Conservation (phyloP, 2,329 filamentous ascomycete genomes). For the Ampelomyces quisqualis region DNA sequence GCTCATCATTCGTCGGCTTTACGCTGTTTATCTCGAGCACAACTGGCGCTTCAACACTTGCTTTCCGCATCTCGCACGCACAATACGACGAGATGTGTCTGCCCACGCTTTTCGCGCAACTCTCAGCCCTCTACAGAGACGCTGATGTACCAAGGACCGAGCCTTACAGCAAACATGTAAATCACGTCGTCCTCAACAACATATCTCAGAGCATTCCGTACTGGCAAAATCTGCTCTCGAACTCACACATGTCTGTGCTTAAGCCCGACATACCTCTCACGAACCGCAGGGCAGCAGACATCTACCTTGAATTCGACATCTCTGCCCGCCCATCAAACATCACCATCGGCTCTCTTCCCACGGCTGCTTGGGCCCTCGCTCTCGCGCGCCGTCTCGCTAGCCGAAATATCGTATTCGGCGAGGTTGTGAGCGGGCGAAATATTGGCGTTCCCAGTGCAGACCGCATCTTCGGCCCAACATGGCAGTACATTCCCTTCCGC, state of each 20-base stretch:
- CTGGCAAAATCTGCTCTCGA: conserved; percentile 61
- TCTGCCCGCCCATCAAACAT: conserved; percentile 54
- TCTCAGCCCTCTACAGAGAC: conserved; percentile 56
- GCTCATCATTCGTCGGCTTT: conserved; percentile 49
- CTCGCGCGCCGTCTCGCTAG: conserved; percentile 57
- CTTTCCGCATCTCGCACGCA: conserved; percentile 66
- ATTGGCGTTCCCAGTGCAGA: conserved; percentile 58
- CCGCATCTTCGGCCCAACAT: conserved; percentile 63
- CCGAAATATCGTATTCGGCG: conserved; percentile 64
- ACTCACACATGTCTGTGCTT: conserved; percentile 52
- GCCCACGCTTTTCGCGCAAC: conserved; percentile 61
- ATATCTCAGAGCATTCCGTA: conserved; percentile 57
- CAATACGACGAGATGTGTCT: conserved; percentile 71
- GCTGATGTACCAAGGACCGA: conserved; percentile 27
- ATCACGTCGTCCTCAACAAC: conserved; percentile 42
- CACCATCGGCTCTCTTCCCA: conserved; percentile 65
- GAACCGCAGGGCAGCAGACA: conserved; percentile 29
- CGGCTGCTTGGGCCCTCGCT: conserved; percentile 65
- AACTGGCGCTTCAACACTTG: conserved; percentile 53
- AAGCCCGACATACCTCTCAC: conserved; percentile 35
- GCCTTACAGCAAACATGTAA: conserved; percentile 52
- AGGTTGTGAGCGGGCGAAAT: conserved; percentile 66
- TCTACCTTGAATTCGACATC: conserved; percentile 41
- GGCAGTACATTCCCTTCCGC: conserved; percentile 67
- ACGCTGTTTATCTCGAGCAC: conserved; percentile 60